Percentiles rank a stretch among this genome's conserved stretches.
Evolutionary conservation across 2,329 filamentous ascomycete genomes (phyloP).

Genomic region (Erysiphe pulchra): DNA sequence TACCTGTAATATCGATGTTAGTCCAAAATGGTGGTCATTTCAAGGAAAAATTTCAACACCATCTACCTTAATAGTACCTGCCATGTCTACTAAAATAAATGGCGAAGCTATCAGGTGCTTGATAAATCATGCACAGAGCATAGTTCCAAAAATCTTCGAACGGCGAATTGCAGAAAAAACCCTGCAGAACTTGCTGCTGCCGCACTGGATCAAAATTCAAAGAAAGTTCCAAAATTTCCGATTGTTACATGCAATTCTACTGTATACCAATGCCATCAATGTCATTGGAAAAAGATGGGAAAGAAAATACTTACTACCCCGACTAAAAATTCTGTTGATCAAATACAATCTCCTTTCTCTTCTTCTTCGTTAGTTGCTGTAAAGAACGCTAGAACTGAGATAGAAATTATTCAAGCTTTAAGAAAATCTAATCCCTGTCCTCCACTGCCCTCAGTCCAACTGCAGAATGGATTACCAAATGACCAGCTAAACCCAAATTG

Average conservation of each 20-base stretch:
- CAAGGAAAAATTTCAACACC: slow-evolving; percentile 1
- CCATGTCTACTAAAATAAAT: slow-evolving; percentile 1
- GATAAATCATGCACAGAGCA: slow-evolving; percentile 3
- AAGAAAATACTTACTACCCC: slow-evolving; percentile 8
- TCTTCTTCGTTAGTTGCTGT: neutral
- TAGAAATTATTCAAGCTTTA: slow-evolving; percentile 6
- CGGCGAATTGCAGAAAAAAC: slow-evolving; percentile 4
- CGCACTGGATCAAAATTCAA: slow-evolving; percentile 11
- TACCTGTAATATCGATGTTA: slow-evolving; percentile 42
- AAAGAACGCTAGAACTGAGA: slow-evolving; percentile 10
- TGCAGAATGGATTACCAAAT: slow-evolving; percentile 13
- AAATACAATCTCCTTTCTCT: neutral
- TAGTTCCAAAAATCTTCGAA: slow-evolving; percentile 1
- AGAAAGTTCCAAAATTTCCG: slow-evolving; percentile 1
- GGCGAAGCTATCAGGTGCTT: slow-evolving; percentile 2
- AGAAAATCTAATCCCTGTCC: slow-evolving; percentile 4
- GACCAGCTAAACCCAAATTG: slow-evolving; percentile 20
- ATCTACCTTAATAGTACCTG: neutral
- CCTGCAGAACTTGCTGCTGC: slow-evolving; percentile 13
- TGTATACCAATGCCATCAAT: slow-evolving; percentile 53
- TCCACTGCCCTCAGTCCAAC: neutral
- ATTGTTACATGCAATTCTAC: slow-evolving; percentile 10
- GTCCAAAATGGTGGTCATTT: slow-evolving; percentile 41
- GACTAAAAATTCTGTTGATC: slow-evolving; percentile 3
- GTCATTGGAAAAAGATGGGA: slow-evolving; percentile 25